These are phyloP conservation scores for Irpex lacteus DNA, from an alignment of 1,284 basidiomycete species.

Conservation along the genomic window DNA sequence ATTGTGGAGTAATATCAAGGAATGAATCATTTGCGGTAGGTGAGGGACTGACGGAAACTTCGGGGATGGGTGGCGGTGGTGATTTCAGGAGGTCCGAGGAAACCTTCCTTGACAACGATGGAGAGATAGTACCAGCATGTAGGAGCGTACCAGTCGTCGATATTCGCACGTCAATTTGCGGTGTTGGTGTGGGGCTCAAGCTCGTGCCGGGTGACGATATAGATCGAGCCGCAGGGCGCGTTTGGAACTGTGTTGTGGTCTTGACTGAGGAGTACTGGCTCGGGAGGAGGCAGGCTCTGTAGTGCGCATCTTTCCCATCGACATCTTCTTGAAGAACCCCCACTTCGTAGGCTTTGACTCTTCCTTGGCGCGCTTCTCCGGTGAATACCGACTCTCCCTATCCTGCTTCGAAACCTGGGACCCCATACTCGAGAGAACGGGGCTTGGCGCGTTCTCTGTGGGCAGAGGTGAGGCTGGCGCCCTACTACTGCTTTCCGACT, in stretches of 20 bases:
- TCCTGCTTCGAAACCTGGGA: conserved; percentile 10
- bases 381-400: conserved; percentile 11
- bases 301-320: conserved; percentile 79
- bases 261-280: conserved; percentile 27
- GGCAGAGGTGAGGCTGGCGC: conserved; percentile 6
- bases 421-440: conserved; percentile 6
- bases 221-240: conserved; percentile 13
- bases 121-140: conserved; percentile 23
- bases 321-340: conserved; percentile 97
- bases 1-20: conserved; percentile 15
- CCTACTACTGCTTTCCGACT: conserved; percentile 12
- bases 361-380: conserved; percentile 26
- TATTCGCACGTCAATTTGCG: conserved; percentile 67
- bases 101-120: conserved; percentile 30
- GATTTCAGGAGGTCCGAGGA: conserved; percentile 27
- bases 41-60: conserved; percentile 25
- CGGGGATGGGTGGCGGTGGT: conserved; percentile 28
- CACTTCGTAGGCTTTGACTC: conserved; percentile 69
- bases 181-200: conserved; percentile 28
- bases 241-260: conserved; percentile 16
- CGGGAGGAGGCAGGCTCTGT: conserved; percentile 44
- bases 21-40: conserved; percentile 24
- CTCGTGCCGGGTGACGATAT: conserved; percentile 7
- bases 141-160: conserved; percentile 61
- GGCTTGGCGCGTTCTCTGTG: conserved; percentile 7